Conservation (phyloP, 2,329 filamentous ascomycete genomes). For the Trichoderma pleuroti region DNA sequence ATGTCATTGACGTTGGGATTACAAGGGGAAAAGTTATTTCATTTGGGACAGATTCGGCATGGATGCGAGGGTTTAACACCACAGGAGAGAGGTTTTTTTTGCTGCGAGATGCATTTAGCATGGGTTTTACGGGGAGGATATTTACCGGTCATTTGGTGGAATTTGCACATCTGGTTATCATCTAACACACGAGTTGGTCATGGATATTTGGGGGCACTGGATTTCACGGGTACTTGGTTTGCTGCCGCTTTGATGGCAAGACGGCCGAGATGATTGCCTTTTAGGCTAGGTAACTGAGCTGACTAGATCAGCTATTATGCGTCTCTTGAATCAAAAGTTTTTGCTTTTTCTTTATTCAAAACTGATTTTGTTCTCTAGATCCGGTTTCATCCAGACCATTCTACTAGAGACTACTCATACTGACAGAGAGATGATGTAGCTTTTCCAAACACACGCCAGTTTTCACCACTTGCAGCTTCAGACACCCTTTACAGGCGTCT, state of each 20-base stretch:
- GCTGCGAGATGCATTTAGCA: not conserved
- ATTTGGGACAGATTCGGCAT: not conserved
- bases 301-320: not conserved
- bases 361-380: not conserved
- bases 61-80: not conserved
- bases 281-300: not conserved
- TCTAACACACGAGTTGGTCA: not conserved
- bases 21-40: not conserved
- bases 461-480: not conserved
- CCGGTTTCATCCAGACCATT: not conserved
- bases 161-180: not conserved
- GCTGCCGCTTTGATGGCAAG: not conserved
- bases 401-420: not conserved
- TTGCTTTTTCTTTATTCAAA: not conserved
- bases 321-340: not conserved
- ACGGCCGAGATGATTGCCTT: not conserved
- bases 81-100: not conserved
- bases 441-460: not conserved
- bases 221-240: not conserved
- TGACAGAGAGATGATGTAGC: not conserved
- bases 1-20: not conserved
- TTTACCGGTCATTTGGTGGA: not conserved
- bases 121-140: not conserved
- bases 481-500: constrained; percentile 61
- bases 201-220: not conserved